A percentile compares a stretch with the other conserved stretches of the same genome.
These are phyloP conservation scores for Termitomyces sp. DNA, from an alignment of 768 basidiomycete species.

Conservation along the genomic window DNA sequence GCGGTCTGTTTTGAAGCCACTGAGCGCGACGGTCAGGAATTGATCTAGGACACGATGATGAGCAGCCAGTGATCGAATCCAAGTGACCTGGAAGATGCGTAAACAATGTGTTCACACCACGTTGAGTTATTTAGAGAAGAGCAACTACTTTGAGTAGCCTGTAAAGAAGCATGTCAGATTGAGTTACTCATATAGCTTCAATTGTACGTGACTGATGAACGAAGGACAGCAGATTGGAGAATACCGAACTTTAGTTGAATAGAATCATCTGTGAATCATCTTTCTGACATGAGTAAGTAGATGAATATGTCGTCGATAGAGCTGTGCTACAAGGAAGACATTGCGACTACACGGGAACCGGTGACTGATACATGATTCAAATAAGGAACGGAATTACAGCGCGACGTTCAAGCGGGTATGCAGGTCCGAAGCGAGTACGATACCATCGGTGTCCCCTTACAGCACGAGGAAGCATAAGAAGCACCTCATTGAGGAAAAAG, in stretches of 20 bases:
- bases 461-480: conserved; percentile 79
- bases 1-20: too few relatives aligned
- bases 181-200: too few relatives aligned
- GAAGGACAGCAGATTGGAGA: too few relatives aligned
- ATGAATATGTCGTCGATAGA: neutral
- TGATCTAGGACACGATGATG: too few relatives aligned
- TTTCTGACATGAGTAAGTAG: neutral
- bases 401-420: conserved; percentile 76
- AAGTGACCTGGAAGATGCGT: too few relatives aligned
- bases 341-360: neutral
- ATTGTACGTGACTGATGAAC: too few relatives aligned
- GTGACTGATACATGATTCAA: neutral
- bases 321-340: neutral
- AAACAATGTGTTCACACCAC: too few relatives aligned
- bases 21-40: too few relatives aligned
- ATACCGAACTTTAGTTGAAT: neutral
- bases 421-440: conserved; percentile 61
- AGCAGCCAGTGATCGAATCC: too few relatives aligned
- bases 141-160: too few relatives aligned
- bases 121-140: too few relatives aligned
- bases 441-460: conserved; percentile 89
- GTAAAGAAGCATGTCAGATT: too few relatives aligned
- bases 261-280: neutral
- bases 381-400: conserved; percentile 73
- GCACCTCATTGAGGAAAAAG: conserved; percentile 71